Percentiles rank a stretch among this genome's conserved stretches.
Conservation (phyloP, 2,329 filamentous ascomycete species). For the Sphaerulina vaccinii region DNA sequence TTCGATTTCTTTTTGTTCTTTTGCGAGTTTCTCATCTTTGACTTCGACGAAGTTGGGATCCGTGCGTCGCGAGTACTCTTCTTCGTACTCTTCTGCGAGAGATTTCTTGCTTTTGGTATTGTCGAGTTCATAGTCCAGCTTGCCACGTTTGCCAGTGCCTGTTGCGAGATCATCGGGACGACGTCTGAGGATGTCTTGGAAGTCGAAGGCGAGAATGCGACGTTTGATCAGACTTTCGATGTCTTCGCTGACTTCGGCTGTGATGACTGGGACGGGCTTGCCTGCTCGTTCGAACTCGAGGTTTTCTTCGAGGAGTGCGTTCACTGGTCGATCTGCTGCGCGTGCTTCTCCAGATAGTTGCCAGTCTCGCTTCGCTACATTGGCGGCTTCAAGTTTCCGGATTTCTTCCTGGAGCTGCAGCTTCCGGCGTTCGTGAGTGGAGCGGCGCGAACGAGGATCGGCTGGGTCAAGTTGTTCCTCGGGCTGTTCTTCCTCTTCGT, state of each 20-base stretch:
- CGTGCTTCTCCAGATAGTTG: constrained; percentile 83
- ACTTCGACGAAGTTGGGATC: constrained; percentile 80
- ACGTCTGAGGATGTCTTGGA: constrained; percentile 84
- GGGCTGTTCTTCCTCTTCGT: constrained; percentile 52
- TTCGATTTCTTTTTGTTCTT: constrained; percentile 74
- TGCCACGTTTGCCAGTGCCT: constrained; percentile 65
- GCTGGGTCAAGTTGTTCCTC: constrained; percentile 64
- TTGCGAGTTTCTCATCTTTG: constrained; percentile 76
- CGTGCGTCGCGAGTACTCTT: constrained; percentile 76
- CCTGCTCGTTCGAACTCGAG: constrained; percentile 93
- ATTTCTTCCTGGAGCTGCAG: constrained; percentile 88
- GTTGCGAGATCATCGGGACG: constrained; percentile 70
- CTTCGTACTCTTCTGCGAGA: constrained; percentile 90
- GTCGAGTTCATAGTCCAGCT: constrained; percentile 67
- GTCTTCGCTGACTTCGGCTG: constrained; percentile 81
- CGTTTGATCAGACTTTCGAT: constrained; percentile 95
- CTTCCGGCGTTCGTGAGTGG: constrained; percentile 81
- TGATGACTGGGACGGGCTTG: constrained; percentile 92
- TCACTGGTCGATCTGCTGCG: constrained; percentile 76
- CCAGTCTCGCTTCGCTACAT: constrained; percentile 89
- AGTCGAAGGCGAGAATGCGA: constrained; percentile 83
- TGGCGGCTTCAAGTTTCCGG: constrained; percentile 81
- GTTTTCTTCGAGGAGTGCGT: constrained; percentile 91
- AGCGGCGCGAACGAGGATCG: constrained; percentile 71
- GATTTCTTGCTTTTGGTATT: constrained; percentile 85